phyloP scores from a whole-genome alignment of 768 basidiomycete genomes.

The Dioszegia crocea region DNA sequence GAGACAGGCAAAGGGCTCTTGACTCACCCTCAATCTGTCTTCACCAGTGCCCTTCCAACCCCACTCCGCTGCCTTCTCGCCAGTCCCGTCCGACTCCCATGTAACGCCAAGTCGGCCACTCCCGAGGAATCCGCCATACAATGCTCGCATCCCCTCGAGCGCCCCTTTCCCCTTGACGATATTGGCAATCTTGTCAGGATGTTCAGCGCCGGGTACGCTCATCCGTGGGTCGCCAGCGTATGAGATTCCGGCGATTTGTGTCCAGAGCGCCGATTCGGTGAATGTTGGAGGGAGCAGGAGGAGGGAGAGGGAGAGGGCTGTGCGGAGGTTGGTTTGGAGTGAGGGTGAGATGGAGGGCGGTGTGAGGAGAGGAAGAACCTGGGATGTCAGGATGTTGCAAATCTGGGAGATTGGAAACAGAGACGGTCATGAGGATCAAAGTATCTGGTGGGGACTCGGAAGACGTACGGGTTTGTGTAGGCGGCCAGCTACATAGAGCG shows the following conservation, averaged over 20 bases:
- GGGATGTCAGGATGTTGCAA: slow-evolving; percentile 71
- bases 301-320: slow-evolving; percentile 83
- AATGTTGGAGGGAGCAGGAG: slow-evolving; percentile 79
- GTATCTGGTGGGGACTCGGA: neutral
- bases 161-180: slow-evolving; percentile 72
- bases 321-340: slow-evolving; percentile 87
- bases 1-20: neutral
- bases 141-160: slow-evolving; percentile 71
- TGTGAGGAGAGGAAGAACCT: slow-evolving; percentile 12
- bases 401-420: no score
- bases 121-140: slow-evolving; percentile 60
- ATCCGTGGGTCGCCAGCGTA: slow-evolving; percentile 79
- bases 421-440: neutral
- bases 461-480: slow-evolving; percentile 81
- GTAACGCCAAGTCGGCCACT: slow-evolving; percentile 52
- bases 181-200: slow-evolving; percentile 87
- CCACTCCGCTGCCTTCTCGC: slow-evolving; percentile 43
- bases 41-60: slow-evolving; percentile 24
- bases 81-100: neutral
- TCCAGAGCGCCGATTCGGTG: slow-evolving; percentile 74
- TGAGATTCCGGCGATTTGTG: slow-evolving; percentile 75
- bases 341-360: slow-evolving; percentile 62
- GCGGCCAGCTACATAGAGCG: slow-evolving; percentile 87
- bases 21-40: slow-evolving; percentile 15
- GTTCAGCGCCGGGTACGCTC: slow-evolving; percentile 81